A percentile compares a stretch with the other conserved stretches of the same genome.
Conservation (phyloP, 2,329 filamentous ascomycete species). For the Zalaria obscura region DNA sequence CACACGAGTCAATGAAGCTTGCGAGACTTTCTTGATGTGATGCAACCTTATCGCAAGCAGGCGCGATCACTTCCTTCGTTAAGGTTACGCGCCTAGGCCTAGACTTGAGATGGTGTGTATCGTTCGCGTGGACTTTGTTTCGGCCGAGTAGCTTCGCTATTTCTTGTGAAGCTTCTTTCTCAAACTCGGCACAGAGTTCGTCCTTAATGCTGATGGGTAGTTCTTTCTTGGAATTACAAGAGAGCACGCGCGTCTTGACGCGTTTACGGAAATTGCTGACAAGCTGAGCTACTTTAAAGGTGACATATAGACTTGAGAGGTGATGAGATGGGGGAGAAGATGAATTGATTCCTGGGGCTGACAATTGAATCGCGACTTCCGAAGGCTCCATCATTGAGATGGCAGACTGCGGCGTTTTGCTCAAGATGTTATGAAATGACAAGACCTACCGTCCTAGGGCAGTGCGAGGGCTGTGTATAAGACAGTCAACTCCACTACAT, state of each 20-base stretch:
- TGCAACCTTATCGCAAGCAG: background rate
- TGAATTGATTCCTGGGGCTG: too few relatives aligned
- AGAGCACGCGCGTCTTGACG: constrained; percentile 16
- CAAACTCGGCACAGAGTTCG: constrained; percentile 15
- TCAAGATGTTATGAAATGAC: too few relatives aligned
- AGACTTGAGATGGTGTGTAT: background rate
- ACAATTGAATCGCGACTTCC: too few relatives aligned
- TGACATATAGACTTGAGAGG: constrained; percentile 15
- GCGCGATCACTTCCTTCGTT: background rate
- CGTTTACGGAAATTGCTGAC: constrained; percentile 23
- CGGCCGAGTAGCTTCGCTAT: constrained; percentile 10
- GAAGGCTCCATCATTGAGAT: too few relatives aligned
- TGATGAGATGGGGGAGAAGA: too few relatives aligned
- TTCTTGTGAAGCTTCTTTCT: constrained; percentile 11
- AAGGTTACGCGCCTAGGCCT: background rate
- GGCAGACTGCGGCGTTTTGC: too few relatives aligned
- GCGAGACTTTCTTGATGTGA: background rate
- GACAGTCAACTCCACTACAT: too few relatives aligned
- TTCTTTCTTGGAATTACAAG: constrained; percentile 6
- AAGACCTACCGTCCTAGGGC: too few relatives aligned
- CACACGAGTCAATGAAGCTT: background rate
- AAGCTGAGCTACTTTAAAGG: constrained; percentile 23
- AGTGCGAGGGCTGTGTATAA: too few relatives aligned
- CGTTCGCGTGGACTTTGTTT: background rate
- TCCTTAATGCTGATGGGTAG: constrained; percentile 8